Conservation (phyloP, 331 rosid species). For the Cydonia oblonga region DNA sequence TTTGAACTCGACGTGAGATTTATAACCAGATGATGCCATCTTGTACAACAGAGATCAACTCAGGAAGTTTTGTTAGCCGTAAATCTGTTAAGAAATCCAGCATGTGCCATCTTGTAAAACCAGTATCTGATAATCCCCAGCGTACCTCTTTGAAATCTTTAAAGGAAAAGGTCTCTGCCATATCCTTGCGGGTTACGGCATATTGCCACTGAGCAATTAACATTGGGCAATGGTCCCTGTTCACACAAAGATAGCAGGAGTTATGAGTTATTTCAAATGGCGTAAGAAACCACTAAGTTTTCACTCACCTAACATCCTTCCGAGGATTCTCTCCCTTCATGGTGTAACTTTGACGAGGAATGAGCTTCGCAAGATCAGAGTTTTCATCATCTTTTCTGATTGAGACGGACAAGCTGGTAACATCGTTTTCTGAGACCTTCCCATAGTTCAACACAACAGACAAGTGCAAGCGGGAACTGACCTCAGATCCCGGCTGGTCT, state of each 20-base stretch:
- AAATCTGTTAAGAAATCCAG: background rate
- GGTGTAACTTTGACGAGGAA: slow-evolving; percentile 76
- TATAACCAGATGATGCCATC: background rate
- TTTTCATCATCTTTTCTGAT: slow-evolving; percentile 23
- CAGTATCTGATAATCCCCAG: background rate
- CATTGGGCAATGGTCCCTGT: slow-evolving; percentile 78
- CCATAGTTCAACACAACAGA: slow-evolving; percentile 81
- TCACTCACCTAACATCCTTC: slow-evolving; percentile 62
- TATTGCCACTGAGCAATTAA: slow-evolving; percentile 74
- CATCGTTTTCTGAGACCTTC: slow-evolving; percentile 33
- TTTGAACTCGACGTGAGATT: background rate
- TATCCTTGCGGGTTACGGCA: slow-evolving; percentile 88
- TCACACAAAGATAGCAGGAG: slow-evolving; percentile 19
- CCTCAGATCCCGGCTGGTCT: slow-evolving; percentile 51
- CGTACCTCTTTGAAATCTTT: slow-evolving; percentile 66
- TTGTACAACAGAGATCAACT: background rate
- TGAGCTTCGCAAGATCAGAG: slow-evolving; percentile 34
- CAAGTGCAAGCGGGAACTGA: slow-evolving; percentile 62
- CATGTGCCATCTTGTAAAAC: background rate
- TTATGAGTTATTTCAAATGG: background rate
- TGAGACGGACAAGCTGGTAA: slow-evolving; percentile 35
- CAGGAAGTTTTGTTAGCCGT: background rate
- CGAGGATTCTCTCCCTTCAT: slow-evolving; percentile 68
- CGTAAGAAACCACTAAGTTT: background rate
- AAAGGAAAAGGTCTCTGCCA: slow-evolving; percentile 49